Evolutionary conservation across 2,329 filamentous ascomycete species (phyloP), one percentile per base, ranked within the genome.

Genomic region (Lachnum nothofagi): DNA sequence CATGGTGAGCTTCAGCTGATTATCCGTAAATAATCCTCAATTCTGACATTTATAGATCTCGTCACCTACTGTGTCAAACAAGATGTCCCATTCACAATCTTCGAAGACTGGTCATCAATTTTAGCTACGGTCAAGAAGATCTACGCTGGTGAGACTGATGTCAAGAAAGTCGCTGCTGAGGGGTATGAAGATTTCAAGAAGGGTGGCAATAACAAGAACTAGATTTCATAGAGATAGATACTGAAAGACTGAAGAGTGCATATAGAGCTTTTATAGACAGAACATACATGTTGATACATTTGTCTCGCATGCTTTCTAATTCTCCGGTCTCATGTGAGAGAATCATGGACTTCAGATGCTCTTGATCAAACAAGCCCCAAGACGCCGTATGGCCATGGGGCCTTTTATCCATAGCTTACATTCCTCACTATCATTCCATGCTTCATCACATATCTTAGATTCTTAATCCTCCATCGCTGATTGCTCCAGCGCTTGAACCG

Each of bases 41-140:
- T 31, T 16, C 51, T 54, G 51, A 50, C 42, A 37, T 14, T 38
- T 7, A 38, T 53, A 89, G 90, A 97, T 68, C 79, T 97, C 48
- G 85, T 96, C 55, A 82, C 78, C 12, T 96, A 88, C 71, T 96
- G 91, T 65, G 85, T 91, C 60, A 82, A 81, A 46, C 82, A 95
- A 67, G 80, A 86, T 8, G 83, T 95, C 17, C 90, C 91, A 0
- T 96, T 94, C 67, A 91, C 88, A 12, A 82, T 87, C 3, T 96
- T 96, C 66, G 76, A 87, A 61, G 82, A 91, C 71, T 96, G 91
- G 81, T 79, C 79, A 5, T 80, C 83, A 55, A 95, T 95, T 63
- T 75, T 88, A 41, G 74, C 78, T 53, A 86, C 85, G 24, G 85
- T 88, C 53, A 83, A 88, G 72, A 82, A 85, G 51, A 88, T 96